Base-by-base conservation (phyloP, 345 rosid genomes). In the Mallotus nudiflorus region DNA sequence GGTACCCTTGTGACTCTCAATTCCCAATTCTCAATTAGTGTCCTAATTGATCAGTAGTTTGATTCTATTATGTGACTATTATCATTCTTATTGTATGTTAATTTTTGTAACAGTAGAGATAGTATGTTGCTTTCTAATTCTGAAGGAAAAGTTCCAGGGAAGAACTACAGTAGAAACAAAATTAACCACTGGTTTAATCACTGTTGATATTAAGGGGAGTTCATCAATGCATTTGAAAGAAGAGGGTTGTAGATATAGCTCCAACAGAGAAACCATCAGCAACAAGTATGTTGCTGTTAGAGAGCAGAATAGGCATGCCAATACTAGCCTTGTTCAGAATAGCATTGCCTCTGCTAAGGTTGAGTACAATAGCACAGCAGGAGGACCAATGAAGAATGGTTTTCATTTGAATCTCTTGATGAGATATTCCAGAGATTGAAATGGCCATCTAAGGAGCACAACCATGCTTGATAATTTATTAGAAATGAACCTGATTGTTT, bases 341-440 rank as follows among this genome's bases (percentile, higher is more conserved):
- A 81, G 76, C 67, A 88, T 86, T 67, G 75, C 96, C 66, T 79
- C 97, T 56, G 83, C 97, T 13, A 92, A 89, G 84, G 91, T 87
- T 14, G 55, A 57, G 45, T 59, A 88, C 6, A 69, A 76, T 62
- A 67, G 44, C 66, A 56, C 71, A 40, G 63, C 73, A 54, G 80
- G 73, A 14, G 86, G 72, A 25, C 75, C 88, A 56, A 92, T 92
- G 97, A 96, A 89, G 84, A 78, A 71, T 16, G 91, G 95, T 29
- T 91, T 92, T 69, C 98, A 35, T 82, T 86, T 0, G 97, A 92
- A 56, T 88, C 91, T 19, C 85, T 91, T 0, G 97, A 92, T 37
- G 93, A 88, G 75, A 96, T 92, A 80, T 96, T 92, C 73, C 97
- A 91, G 77, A 91, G 93, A 78, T 70, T 96, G 83, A 92, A 87